Percentiles rank a stretch among this genome's conserved stretches.
Conservation (phyloP, 306 rosid genomes). For the Dicorynia guianensis region DNA sequence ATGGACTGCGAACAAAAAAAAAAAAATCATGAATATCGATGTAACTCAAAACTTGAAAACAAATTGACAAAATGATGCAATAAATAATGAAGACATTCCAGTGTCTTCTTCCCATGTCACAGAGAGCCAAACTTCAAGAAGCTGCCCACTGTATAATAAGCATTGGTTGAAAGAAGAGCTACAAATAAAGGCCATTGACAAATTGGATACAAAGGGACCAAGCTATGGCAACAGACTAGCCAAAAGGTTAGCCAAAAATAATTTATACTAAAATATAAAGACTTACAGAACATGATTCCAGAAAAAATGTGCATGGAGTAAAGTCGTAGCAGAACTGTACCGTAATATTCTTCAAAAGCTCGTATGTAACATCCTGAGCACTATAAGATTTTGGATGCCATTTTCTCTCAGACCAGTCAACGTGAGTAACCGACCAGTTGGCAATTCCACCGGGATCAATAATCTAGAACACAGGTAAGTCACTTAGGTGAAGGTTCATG, state of each 20-base stretch:
- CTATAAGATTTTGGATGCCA: conserved; percentile 93
- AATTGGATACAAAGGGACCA: not conserved
- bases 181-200: not conserved
- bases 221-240: conserved; percentile 2
- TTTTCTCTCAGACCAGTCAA: conserved; percentile 97
- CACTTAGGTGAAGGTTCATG: conserved; percentile 32
- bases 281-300: not conserved
- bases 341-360: conserved; percentile 78
- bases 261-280: not conserved
- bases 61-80: not conserved
- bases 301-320: not conserved
- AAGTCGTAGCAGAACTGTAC: conserved; percentile 48
- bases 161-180: not conserved
- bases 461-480: conserved; percentile 50
- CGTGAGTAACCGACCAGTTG: conserved; percentile 95
- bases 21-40: conserved; percentile 35
- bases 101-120: not conserved
- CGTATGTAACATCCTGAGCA: conserved; percentile 63
- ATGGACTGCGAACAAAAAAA: conserved; percentile 72
- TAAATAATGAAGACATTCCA: conserved; percentile 23
- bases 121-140: not conserved
- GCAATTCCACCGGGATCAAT: conserved; percentile 90
- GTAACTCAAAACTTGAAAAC: conserved; percentile 1
- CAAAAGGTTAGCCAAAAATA: conserved; percentile 2
- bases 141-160: not conserved